phyloP scores from a whole-genome alignment of 2,329 filamentous ascomycete genomes.

The Coniochaeta ligniaria region DNA sequence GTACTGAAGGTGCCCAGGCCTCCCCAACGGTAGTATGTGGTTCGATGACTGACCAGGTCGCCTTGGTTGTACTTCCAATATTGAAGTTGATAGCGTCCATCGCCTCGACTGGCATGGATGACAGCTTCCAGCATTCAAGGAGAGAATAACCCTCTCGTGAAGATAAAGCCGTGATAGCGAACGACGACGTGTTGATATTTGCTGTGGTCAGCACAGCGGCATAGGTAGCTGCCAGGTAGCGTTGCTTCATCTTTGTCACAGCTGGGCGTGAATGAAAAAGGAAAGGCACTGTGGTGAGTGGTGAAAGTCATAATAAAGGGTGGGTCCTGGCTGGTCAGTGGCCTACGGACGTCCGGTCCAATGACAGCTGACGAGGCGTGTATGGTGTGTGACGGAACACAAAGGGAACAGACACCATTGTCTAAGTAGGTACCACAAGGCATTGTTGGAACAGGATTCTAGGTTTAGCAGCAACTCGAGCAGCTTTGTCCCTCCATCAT shows the following conservation, averaged over 20 bases:
- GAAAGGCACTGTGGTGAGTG: background rate
- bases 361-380: too few relatives aligned
- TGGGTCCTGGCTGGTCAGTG: background rate
- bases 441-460: too few relatives aligned
- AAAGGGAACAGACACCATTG: too few relatives aligned
- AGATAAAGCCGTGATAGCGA: slow-evolving; percentile 14
- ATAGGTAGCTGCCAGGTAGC: background rate
- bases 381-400: too few relatives aligned
- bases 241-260: background rate
- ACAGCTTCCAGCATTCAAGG: slow-evolving; percentile 21
- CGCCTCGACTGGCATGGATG: slow-evolving; percentile 15
- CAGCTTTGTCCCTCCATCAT: too few relatives aligned
- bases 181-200: background rate
- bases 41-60: slow-evolving; percentile 22
- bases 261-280: background rate
- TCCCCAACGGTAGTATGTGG: slow-evolving; percentile 22
- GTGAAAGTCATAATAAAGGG: too few relatives aligned
- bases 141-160: slow-evolving; percentile 19
- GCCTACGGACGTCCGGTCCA: background rate
- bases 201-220: background rate
- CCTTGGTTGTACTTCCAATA: slow-evolving; percentile 18
- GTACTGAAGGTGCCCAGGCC: slow-evolving; percentile 24
- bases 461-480: too few relatives aligned
- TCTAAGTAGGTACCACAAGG: too few relatives aligned
- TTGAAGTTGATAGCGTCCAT: slow-evolving; percentile 22